These are phyloP conservation scores for Lipomyces mesembrius DNA, from an alignment of 805 yeast genomes.

Conservation along the genomic window DNA sequence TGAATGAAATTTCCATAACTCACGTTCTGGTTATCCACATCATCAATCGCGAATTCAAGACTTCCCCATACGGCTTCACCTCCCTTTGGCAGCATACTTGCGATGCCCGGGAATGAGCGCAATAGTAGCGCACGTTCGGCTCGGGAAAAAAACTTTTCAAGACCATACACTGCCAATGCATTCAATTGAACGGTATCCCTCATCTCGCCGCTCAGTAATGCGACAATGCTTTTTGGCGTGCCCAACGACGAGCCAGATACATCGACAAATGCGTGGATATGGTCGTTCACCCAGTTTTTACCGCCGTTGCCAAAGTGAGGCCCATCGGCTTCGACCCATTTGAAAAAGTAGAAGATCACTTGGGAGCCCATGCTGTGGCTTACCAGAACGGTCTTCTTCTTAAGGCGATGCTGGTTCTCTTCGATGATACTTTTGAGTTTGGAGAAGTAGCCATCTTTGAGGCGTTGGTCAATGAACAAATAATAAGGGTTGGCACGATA, in stretches of 20 bases:
- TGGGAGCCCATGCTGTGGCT: slow-evolving; percentile 99
- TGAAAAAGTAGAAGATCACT: slow-evolving; percentile 81
- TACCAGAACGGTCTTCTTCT: slow-evolving; percentile 71
- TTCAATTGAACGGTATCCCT: slow-evolving; percentile 94
- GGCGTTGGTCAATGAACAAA: not conserved
- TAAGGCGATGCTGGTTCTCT: slow-evolving; percentile 54
- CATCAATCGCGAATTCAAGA: slow-evolving; percentile 65
- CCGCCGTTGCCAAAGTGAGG: slow-evolving; percentile 90
- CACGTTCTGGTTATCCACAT: slow-evolving; percentile 40
- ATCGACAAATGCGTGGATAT: slow-evolving; percentile 80
- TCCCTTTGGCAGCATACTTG: slow-evolving; percentile 96
- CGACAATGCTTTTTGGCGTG: slow-evolving; percentile 92
- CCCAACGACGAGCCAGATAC: slow-evolving; percentile 91
- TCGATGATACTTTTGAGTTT: slow-evolving; percentile 78
- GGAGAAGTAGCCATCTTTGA: slow-evolving; percentile 53
- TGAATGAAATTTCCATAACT: slow-evolving; percentile 77
- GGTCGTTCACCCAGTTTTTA: slow-evolving; percentile 78
- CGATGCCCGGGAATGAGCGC: slow-evolving; percentile 89
- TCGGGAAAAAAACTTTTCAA: slow-evolving; percentile 90
- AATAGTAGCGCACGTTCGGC: slow-evolving; percentile 85
- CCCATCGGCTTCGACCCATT: slow-evolving; percentile 96
- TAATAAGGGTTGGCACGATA: slow-evolving; percentile 47
- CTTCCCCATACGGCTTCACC: slow-evolving; percentile 91
- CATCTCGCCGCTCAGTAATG: slow-evolving; percentile 96
- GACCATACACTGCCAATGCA: slow-evolving; percentile 88